Conservation (phyloP, 2,329 filamentous ascomycete genomes). For the Verticillium alfalfae region DNA sequence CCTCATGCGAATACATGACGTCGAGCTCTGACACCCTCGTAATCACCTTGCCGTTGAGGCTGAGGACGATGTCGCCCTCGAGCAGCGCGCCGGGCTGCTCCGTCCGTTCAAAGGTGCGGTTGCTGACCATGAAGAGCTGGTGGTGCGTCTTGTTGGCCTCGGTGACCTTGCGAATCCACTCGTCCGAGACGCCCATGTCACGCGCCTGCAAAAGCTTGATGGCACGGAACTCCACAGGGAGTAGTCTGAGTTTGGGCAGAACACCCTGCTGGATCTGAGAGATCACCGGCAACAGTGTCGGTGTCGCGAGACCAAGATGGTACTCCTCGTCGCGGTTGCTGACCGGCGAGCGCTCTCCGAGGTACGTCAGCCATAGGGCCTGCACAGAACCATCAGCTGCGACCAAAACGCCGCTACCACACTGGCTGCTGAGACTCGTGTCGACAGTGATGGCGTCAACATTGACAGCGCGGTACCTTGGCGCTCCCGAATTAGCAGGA, state of each 20-base stretch:
- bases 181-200: conserved; percentile 93
- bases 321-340: conserved; percentile 91
- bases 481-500: conserved; percentile 85
- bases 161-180: conserved; percentile 91
- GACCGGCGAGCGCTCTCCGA: conserved; percentile 77
- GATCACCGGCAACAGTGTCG: conserved; percentile 83
- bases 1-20: conserved; percentile 87
- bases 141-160: conserved; percentile 86
- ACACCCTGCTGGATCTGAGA: conserved; percentile 76
- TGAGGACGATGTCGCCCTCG: conserved; percentile 90
- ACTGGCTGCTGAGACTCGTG: conserved; percentile 84
- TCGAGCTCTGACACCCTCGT: conserved; percentile 91
- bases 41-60: conserved; percentile 85
- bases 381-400: conserved; percentile 88
- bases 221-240: conserved; percentile 90
- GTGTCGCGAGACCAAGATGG: conserved; percentile 85
- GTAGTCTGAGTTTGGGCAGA: conserved; percentile 77
- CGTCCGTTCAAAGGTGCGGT: conserved; percentile 65
- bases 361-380: conserved; percentile 93
- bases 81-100: conserved; percentile 54
- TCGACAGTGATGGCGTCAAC: conserved; percentile 97
- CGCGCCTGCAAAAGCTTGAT: conserved; percentile 96
- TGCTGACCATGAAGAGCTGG: conserved; percentile 97
- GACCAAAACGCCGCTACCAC: conserved; percentile 88
- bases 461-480: conserved; percentile 90